Conservation (phyloP, 108 stramenopile genomes). For the Fistulifera pelliculosa region DNA sequence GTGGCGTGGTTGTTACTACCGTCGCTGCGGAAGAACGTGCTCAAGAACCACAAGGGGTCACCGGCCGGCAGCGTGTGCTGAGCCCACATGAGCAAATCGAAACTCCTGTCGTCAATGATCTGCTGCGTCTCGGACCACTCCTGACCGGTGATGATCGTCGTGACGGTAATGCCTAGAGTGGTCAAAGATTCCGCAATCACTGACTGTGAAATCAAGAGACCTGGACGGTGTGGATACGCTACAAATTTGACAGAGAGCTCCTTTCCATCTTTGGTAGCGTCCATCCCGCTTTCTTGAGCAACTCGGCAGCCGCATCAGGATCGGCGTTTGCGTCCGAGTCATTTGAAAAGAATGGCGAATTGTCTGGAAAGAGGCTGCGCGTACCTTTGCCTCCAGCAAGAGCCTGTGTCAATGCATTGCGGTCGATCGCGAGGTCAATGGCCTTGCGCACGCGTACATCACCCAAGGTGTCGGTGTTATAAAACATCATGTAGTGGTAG, state of each 20-base stretch:
- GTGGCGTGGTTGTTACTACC: slow-evolving; percentile 10
- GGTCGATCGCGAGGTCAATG: slow-evolving; percentile 12
- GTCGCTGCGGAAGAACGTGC: slow-evolving; percentile 7
- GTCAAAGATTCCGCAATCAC: slow-evolving; percentile 1
- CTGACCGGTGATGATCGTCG: slow-evolving; percentile 7
- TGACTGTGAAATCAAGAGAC: slow-evolving; percentile 10
- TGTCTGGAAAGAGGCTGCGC: slow-evolving; percentile 11
- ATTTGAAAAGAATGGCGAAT: neutral
- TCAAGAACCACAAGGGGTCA: slow-evolving; percentile 10
- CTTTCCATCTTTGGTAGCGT: slow-evolving; percentile 9
- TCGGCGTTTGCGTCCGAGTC: slow-evolving; percentile 12
- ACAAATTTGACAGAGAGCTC: slow-evolving; percentile 9
- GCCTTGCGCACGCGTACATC: slow-evolving; percentile 13
- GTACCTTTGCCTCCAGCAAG: slow-evolving; percentile 6
- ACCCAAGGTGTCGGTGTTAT: neutral
- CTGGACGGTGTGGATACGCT: slow-evolving; percentile 18
- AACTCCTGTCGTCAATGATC: slow-evolving; percentile 11
- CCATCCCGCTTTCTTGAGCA: slow-evolving; percentile 15
- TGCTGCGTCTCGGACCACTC: slow-evolving; percentile 10
- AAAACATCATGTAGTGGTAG: slow-evolving; percentile 12
- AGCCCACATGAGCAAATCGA: slow-evolving; percentile 17
- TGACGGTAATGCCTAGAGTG: slow-evolving; percentile 8
- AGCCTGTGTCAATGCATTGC: slow-evolving; percentile 3
- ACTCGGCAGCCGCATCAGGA: neutral
- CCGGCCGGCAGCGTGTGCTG: slow-evolving; percentile 13